Evolutionary conservation across 2,329 filamentous ascomycete species (phyloP).

Genomic region (Penicillium sp.): DNA sequence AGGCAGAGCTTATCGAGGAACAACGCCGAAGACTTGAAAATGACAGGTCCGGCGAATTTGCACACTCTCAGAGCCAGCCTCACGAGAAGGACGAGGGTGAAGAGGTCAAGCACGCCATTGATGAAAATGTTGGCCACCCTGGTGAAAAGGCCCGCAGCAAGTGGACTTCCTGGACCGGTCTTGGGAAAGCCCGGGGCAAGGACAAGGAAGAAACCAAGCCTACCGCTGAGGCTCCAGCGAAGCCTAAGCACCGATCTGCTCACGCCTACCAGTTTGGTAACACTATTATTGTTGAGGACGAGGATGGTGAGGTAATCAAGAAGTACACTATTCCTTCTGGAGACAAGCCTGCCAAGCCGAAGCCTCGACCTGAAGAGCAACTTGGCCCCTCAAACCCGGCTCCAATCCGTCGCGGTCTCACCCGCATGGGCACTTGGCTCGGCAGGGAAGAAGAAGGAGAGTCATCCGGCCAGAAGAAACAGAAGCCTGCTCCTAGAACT

Average conservation of each 20-base stretch:
- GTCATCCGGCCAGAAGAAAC: conserved; percentile 29
- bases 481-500: conserved; percentile 19
- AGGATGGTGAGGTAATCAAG: conserved; percentile 67
- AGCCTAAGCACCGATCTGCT: conserved; percentile 45
- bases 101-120: conserved; percentile 41
- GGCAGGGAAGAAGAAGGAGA: conserved; percentile 38
- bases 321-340: conserved; percentile 62
- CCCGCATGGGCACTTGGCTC: conserved; percentile 62
- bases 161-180: conserved; percentile 48
- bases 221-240: conserved; percentile 19
- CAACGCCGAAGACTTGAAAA: conserved; percentile 55
- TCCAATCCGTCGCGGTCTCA: conserved; percentile 52
- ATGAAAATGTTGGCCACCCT: conserved; percentile 35
- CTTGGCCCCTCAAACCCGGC: conserved; percentile 33
- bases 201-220: conserved; percentile 30
- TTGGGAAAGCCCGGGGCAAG: conserved; percentile 35
- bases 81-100: conserved; percentile 47
- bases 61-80: conserved; percentile 47
- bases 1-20: conserved; percentile 56
- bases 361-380: conserved; percentile 16
- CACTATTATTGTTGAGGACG: conserved; percentile 69
- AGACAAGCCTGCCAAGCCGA: conserved; percentile 30
- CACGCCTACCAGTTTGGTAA: conserved; percentile 68
- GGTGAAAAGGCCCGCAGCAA: conserved; percentile 46
- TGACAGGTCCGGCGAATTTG: conserved; percentile 48